Conservation (phyloP, 1,139 yeast species). For the Scheffersomyces titani region DNA sequence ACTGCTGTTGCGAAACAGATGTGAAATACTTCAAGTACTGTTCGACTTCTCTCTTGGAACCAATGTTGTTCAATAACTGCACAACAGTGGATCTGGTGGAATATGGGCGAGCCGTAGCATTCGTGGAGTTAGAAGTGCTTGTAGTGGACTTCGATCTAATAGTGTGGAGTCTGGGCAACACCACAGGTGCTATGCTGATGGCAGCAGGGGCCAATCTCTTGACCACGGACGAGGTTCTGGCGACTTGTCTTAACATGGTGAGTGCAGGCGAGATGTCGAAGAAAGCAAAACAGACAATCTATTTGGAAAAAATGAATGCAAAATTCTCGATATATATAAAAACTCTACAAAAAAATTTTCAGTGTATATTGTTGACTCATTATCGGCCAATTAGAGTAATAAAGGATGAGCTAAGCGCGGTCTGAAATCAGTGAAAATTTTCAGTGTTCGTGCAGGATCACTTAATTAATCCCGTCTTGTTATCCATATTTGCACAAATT, state of each 20-base stretch:
- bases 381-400: conserved; percentile 38
- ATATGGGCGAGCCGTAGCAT: conserved; percentile 15
- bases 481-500: background rate
- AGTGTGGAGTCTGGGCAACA: background rate
- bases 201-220: conserved; percentile 3
- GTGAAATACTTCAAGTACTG: conserved; percentile 96
- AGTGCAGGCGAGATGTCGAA: conserved; percentile 3
- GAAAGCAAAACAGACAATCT: background rate
- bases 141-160: background rate
- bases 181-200: background rate
- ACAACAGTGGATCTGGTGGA: conserved; percentile 93
- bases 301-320: background rate
- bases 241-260: conserved; percentile 14
- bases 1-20: conserved; percentile 92
- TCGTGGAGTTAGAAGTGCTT: background rate
- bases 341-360: background rate
- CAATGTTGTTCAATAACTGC: conserved; percentile 90
- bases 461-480: background rate
- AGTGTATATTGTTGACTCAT: conserved; percentile 19
- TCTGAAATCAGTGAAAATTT: conserved; percentile 30
- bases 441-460: background rate
- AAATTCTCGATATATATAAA: background rate
- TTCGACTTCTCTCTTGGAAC: conserved; percentile 96
- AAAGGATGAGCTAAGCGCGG: conserved; percentile 38
- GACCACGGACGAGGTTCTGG: conserved; percentile 10